Conservation (phyloP, 345 rosid genomes). For the Draba incana region DNA sequence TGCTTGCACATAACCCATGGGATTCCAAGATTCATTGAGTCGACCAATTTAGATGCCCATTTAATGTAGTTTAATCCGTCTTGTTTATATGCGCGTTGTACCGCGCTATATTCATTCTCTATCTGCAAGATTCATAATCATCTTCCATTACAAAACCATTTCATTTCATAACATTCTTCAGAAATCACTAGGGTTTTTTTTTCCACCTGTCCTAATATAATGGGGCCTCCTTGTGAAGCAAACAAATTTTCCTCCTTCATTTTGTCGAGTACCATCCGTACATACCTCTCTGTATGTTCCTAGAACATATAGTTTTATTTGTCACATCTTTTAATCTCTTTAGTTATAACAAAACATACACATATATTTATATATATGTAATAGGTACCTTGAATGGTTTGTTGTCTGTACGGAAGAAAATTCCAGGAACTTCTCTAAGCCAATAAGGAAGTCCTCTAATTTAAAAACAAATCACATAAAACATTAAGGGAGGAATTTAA, state of each 20-base stretch:
- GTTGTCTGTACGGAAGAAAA: slow-evolving; percentile 72
- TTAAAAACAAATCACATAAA: not conserved
- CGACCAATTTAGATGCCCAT: slow-evolving; percentile 77
- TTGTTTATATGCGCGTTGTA: slow-evolving; percentile 54
- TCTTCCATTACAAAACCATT: not conserved
- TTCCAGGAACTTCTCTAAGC: slow-evolving; percentile 68
- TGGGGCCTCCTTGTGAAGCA: slow-evolving; percentile 70
- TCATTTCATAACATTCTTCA: not conserved
- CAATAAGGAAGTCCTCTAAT: slow-evolving; percentile 85
- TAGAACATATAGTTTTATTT: slow-evolving; percentile 26
- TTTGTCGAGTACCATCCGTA: slow-evolving; percentile 50
- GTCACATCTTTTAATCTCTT: not conserved
- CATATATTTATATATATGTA: slow-evolving; percentile 59
- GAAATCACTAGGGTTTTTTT: not conserved
- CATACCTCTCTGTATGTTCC: slow-evolving; percentile 63
- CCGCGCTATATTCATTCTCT: slow-evolving; percentile 72
- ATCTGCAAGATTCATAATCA: slow-evolving; percentile 47
- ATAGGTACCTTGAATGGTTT: slow-evolving; percentile 61
- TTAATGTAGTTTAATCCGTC: slow-evolving; percentile 55
- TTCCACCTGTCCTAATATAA: slow-evolving; percentile 60
- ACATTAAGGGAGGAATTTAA: not conserved
- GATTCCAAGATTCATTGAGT: slow-evolving; percentile 65
- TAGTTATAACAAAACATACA: slow-evolving; percentile 1
- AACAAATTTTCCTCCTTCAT: slow-evolving; percentile 57
- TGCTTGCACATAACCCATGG: slow-evolving; percentile 95